Conservation (phyloP, 306 rosid species). For the Echinosophora koreensis region DNA sequence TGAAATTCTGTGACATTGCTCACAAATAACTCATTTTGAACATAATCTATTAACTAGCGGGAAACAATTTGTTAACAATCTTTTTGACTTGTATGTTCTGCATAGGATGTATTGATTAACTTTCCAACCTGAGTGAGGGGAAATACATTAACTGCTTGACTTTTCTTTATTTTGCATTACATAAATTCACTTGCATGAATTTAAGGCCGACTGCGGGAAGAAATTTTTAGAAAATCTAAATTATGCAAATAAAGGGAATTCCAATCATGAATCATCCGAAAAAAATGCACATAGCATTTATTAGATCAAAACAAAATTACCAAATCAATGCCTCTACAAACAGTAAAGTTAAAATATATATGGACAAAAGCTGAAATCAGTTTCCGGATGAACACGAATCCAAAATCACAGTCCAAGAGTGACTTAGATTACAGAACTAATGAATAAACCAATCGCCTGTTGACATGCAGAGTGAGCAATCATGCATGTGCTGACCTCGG, state of each 20-base stretch:
- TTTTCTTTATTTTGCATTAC: background rate
- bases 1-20: no score
- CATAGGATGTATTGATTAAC: no score
- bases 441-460: conserved; percentile 66
- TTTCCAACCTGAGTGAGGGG: no score
- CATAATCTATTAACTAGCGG: no score
- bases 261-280: background rate
- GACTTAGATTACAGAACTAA: conserved; percentile 43
- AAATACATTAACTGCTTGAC: background rate
- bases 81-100: no score
- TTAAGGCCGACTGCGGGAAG: background rate
- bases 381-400: background rate
- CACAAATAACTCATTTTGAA: no score
- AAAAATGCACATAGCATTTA: conserved; percentile 42
- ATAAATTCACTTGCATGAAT: background rate
- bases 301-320: conserved; percentile 40
- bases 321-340: conserved; percentile 39
- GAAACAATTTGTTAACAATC: no score
- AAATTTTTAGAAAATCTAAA: background rate
- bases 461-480: conserved; percentile 48
- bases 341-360: conserved; percentile 30
- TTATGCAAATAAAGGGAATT: background rate
- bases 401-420: conserved; percentile 33
- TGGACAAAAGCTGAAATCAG: conserved; percentile 31
- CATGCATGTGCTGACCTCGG: conserved; percentile 51